phyloP scores from a whole-genome alignment of 2,329 filamentous ascomycete species.

The Plenodomus tracheiphilus region DNA sequence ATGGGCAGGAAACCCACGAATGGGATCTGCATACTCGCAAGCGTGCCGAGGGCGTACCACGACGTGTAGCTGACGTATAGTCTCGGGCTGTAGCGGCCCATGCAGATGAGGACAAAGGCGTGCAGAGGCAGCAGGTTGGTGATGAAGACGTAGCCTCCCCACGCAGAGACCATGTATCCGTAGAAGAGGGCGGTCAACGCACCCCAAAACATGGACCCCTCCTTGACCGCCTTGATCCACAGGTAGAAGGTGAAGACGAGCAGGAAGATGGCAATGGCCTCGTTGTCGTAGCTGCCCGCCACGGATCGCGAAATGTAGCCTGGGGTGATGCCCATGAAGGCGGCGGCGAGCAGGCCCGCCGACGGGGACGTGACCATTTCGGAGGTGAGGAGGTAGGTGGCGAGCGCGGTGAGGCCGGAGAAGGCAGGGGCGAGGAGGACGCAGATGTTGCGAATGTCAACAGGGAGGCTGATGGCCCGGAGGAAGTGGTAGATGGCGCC shows the following conservation, averaged over 20 bases:
- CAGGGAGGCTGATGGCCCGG: conserved; percentile 82
- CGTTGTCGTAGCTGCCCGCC: conserved; percentile 98
- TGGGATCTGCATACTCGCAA: conserved; percentile 99
- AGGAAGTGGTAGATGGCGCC: conserved; percentile 95
- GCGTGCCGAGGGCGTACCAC: conserved; percentile 93
- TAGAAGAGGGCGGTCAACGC: conserved; percentile 94
- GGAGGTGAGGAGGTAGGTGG: conserved; percentile 91
- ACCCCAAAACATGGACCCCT: conserved; percentile 95
- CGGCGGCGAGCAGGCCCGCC: conserved; percentile 88
- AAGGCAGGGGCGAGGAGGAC: conserved; percentile 93
- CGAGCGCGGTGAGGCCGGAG: conserved; percentile 90
- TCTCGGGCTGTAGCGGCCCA: conserved; percentile 93
- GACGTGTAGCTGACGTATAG: conserved; percentile 97
- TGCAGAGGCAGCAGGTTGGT: conserved; percentile 95
- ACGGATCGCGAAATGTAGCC: conserved; percentile 98
- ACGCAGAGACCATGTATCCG: conserved; percentile 99
- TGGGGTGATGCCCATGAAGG: conserved; percentile 96
- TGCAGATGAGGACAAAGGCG: conserved; percentile 89
- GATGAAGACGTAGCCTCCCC: conserved; percentile 99
- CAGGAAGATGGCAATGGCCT: conserved; percentile 98
- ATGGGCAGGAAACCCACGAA: conserved; percentile 98
- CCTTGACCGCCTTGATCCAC: conserved; percentile 98
- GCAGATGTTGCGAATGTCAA: conserved; percentile 99
- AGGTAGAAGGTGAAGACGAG: conserved; percentile 98
- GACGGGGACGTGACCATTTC: conserved; percentile 97